Conservation (phyloP, 2,329 filamentous ascomycete genomes). For the Rutstroemia sp. region DNA sequence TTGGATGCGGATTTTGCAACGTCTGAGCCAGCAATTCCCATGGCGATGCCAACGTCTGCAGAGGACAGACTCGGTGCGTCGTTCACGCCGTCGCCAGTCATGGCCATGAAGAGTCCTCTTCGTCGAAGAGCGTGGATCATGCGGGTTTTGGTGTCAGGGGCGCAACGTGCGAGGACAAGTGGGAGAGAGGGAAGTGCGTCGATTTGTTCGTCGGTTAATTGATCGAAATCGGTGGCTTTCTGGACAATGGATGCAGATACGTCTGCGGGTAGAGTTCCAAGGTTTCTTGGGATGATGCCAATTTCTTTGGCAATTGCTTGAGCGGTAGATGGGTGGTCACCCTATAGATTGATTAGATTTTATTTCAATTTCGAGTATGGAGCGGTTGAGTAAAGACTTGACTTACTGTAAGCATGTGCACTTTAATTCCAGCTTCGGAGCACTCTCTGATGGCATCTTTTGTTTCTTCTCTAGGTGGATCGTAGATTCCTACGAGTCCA, state of each 20-base stretch:
- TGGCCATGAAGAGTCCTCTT: slow-evolving; percentile 49
- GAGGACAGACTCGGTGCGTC: slow-evolving; percentile 46
- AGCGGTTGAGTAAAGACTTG: background rate
- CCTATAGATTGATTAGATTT: slow-evolving; percentile 47
- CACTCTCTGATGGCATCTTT: slow-evolving; percentile 53
- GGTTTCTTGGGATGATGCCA: slow-evolving; percentile 33
- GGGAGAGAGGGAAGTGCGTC: slow-evolving; percentile 54
- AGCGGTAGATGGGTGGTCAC: slow-evolving; percentile 70
- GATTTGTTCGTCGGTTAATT: slow-evolving; percentile 63
- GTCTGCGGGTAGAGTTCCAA: slow-evolving; percentile 7
- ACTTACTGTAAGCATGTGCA: slow-evolving; percentile 56
- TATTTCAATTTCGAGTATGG: background rate
- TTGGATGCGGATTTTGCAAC: slow-evolving; percentile 55
- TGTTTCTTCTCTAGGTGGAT: slow-evolving; percentile 53
- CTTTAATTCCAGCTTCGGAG: slow-evolving; percentile 62
- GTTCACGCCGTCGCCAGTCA: slow-evolving; percentile 52
- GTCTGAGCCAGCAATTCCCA: slow-evolving; percentile 53
- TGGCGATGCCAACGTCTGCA: slow-evolving; percentile 51
- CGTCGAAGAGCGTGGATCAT: slow-evolving; percentile 70
- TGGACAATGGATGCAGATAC: slow-evolving; percentile 47
- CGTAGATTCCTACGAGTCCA: slow-evolving; percentile 51
- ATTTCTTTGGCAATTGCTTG: slow-evolving; percentile 65
- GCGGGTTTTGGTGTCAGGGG: slow-evolving; percentile 70
- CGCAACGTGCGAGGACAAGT: slow-evolving; percentile 69
- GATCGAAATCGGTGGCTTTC: slow-evolving; percentile 57